phyloP scores from a whole-genome alignment of 2,329 filamentous ascomycete species.

The Aspergillus sp. region DNA sequence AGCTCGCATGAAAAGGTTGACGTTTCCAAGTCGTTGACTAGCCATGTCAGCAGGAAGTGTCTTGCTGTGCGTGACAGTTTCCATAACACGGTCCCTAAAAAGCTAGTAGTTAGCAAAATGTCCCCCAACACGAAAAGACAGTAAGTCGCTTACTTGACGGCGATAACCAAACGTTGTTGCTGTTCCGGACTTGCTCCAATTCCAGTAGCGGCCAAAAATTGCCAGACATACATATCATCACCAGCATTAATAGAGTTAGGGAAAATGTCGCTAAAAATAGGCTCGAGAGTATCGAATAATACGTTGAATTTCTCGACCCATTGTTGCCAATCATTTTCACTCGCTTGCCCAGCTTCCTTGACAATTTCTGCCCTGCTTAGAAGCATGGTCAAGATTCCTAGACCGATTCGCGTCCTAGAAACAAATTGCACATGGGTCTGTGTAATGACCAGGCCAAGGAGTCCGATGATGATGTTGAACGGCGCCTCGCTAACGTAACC shows the following conservation, averaged over 20 bases:
- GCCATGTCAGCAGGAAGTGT: constrained; percentile 85
- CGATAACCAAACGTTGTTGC: constrained; percentile 89
- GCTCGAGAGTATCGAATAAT: constrained; percentile 85
- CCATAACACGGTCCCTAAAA: constrained; percentile 80
- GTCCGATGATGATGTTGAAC: constrained; percentile 84
- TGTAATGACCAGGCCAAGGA: constrained; percentile 79
- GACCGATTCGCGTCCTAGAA: constrained; percentile 80
- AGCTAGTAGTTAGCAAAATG: constrained; percentile 16
- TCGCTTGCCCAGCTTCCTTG: constrained; percentile 73
- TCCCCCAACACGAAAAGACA: background rate
- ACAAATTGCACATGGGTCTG: constrained; percentile 82
- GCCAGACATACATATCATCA: constrained; percentile 97
- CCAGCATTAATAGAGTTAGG: constrained; percentile 85
- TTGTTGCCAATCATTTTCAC: constrained; percentile 73
- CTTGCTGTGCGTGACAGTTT: constrained; percentile 86
- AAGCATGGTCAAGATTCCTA: constrained; percentile 89
- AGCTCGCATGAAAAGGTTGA: constrained; percentile 97
- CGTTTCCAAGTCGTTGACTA: constrained; percentile 78
- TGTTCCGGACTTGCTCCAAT: constrained; percentile 92
- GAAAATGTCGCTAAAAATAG: constrained; percentile 81
- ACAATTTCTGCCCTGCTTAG: constrained; percentile 91
- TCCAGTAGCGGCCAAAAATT: constrained; percentile 92
- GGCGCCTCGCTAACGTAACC: constrained; percentile 88
- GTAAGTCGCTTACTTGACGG: constrained; percentile 67
- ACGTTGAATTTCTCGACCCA: constrained; percentile 83